Conservation (phyloP, 148 eudicot genomes). For the Vaccinium macrocarpon region DNA sequence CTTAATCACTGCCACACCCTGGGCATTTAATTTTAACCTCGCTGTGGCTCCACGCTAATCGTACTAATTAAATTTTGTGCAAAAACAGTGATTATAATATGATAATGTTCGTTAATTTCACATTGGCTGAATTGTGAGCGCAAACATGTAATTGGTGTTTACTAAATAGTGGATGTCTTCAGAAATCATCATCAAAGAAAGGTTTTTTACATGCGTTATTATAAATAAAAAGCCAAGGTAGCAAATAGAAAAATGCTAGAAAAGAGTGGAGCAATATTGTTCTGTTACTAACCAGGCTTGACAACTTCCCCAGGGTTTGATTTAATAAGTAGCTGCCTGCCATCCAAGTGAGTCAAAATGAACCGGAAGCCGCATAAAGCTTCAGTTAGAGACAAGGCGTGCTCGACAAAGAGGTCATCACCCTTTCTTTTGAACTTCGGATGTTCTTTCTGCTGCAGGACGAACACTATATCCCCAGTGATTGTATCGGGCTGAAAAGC, state of each 20-base stretch:
- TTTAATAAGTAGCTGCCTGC: constrained; percentile 58
- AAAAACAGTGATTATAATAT: not conserved
- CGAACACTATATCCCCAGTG: constrained; percentile 65
- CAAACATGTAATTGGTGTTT: not conserved
- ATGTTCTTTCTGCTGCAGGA: constrained; percentile 71
- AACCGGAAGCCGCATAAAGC: constrained; percentile 59
- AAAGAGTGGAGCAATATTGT: not conserved
- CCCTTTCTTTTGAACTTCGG: constrained; percentile 76
- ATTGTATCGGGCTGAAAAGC: constrained; percentile 61
- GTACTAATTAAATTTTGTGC: not conserved
- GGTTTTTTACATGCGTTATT: not conserved
- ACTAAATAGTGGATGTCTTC: not conserved
- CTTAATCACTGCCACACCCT: not conserved
- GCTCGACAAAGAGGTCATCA: constrained; percentile 63
- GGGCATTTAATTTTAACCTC: not conserved
- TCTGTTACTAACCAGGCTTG: constrained; percentile 56
- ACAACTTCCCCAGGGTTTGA: constrained; percentile 69
- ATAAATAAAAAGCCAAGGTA: not conserved
- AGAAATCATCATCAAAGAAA: not conserved
- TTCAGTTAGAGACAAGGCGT: constrained; percentile 60
- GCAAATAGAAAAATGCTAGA: not conserved
- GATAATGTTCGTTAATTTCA: not conserved
- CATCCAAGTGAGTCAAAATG: constrained; percentile 56
- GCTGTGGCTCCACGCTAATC: not conserved
- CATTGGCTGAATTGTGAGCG: not conserved